A percentile compares a stretch with the other conserved stretches of the same genome.
Evolutionary conservation across 371 early-diverging fungal species (phyloP).

Genomic region (Apophysomyces variabilis): DNA sequence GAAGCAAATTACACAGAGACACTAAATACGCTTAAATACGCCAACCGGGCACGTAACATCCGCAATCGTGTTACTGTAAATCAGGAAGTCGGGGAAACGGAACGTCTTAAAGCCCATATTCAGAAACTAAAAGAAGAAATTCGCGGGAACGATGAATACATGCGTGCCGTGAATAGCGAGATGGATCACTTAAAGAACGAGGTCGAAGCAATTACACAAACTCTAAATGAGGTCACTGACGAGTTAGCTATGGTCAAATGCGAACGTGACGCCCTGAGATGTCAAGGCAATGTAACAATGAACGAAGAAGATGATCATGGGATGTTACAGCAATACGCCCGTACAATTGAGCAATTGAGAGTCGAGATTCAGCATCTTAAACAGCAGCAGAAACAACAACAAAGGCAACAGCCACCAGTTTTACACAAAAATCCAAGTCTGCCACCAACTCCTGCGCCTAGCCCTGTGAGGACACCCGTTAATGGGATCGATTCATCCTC

Average conservation of each 20-base stretch:
- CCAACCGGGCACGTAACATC: constrained; percentile 86
- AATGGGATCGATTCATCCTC: background rate
- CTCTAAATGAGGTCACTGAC: constrained; percentile 13
- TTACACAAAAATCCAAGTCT: background rate
- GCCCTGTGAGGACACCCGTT: background rate
- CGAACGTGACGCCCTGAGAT: constrained; percentile 31
- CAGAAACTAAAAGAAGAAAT: constrained; percentile 42
- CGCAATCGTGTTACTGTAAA: constrained; percentile 70
- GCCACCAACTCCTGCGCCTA: constrained; percentile 5
- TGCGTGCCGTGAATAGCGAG: constrained; percentile 48
- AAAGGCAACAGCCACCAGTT: background rate
- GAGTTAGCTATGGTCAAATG: constrained; percentile 31
- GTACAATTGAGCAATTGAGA: constrained; percentile 16
- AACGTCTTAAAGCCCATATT: constrained; percentile 35
- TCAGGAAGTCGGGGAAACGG: constrained; percentile 30
- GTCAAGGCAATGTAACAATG: constrained; percentile 22
- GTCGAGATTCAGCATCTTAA: constrained; percentile 6
- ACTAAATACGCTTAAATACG: constrained; percentile 88
- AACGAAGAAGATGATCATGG: constrained; percentile 12
- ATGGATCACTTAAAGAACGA: constrained; percentile 45
- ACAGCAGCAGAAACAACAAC: constrained; percentile 3
- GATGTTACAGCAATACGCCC: constrained; percentile 19
- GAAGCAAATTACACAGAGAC: constrained; percentile 85
- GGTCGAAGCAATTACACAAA: constrained; percentile 27
- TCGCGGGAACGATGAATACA: constrained; percentile 38